These are phyloP conservation scores for Neurospora sp. DNA, from an alignment of 495 filamentous ascomycete genomes.

Conservation along the genomic window DNA sequence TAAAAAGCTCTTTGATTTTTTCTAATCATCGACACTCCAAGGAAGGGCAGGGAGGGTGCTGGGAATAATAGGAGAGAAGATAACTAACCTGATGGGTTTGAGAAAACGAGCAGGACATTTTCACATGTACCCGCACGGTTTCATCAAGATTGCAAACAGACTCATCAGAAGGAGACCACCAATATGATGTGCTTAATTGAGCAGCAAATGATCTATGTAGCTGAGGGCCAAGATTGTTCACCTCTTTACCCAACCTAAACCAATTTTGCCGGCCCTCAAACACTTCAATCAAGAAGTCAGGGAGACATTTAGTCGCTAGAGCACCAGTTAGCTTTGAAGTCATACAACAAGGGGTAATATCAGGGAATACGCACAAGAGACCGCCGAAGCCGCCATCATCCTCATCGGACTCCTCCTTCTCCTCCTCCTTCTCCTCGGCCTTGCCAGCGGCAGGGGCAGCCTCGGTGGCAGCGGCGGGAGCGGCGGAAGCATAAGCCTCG, in stretches of 20 bases:
- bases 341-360: neutral
- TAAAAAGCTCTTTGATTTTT: slow-evolving; percentile 46
- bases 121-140: neutral
- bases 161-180: slow-evolving; percentile 10
- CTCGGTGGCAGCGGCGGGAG: slow-evolving; percentile 52
- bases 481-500: slow-evolving; percentile 79
- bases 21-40: slow-evolving; percentile 41
- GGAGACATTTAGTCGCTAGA: slow-evolving; percentile 32
- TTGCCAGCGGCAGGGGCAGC: slow-evolving; percentile 43
- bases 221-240: slow-evolving; percentile 22
- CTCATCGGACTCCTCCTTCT: slow-evolving; percentile 51
- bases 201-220: slow-evolving; percentile 36
- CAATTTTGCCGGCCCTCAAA: slow-evolving; percentile 26
- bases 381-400: slow-evolving; percentile 54
- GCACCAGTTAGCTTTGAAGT: slow-evolving; percentile 10
- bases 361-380: slow-evolving; percentile 48
- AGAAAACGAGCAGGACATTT: neutral
- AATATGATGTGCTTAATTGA: slow-evolving; percentile 31
- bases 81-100: slow-evolving; percentile 35
- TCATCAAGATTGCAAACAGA: slow-evolving; percentile 6
- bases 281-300: slow-evolving; percentile 17
- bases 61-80: neutral
- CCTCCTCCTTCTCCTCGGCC: slow-evolving; percentile 48
- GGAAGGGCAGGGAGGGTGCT: neutral
- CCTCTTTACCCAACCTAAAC: slow-evolving; percentile 28